These are phyloP conservation scores for Beauveria varroae DNA, from an alignment of 2,329 filamentous ascomycete species.

Conservation along the genomic window DNA sequence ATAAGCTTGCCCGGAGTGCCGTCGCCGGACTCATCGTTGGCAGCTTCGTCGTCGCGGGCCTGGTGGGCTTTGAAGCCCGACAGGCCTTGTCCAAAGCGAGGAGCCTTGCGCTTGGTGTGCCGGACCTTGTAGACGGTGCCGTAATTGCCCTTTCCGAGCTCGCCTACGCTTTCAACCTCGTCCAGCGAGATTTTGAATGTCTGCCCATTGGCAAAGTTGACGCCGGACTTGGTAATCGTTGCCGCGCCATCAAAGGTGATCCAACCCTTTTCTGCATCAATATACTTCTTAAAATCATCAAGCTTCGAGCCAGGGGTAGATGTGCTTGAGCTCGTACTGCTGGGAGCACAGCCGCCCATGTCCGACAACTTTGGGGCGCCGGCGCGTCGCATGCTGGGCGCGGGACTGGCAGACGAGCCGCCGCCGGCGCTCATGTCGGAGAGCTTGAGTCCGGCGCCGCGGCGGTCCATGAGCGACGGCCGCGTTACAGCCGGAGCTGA, in stretches of 20 bases:
- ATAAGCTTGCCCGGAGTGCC: slow-evolving; percentile 71
- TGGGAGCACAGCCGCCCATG: slow-evolving; percentile 22
- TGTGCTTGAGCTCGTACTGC: slow-evolving; percentile 14
- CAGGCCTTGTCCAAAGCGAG: slow-evolving; percentile 52
- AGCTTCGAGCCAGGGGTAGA: slow-evolving; percentile 38
- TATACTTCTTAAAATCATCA: slow-evolving; percentile 64
- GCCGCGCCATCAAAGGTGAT: slow-evolving; percentile 92
- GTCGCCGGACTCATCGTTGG: slow-evolving; percentile 21
- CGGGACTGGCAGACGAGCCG: slow-evolving; percentile 20
- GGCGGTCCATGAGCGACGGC: slow-evolving; percentile 58
- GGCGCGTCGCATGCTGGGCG: slow-evolving; percentile 20
- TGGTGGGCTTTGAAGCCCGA: slow-evolving; percentile 38
- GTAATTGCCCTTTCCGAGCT: slow-evolving; percentile 96
- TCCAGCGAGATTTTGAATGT: slow-evolving; percentile 93
- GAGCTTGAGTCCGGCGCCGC: slow-evolving; percentile 51
- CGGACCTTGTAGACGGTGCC: slow-evolving; percentile 96
- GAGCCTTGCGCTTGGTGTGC: slow-evolving; percentile 60
- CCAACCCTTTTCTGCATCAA: slow-evolving; percentile 86
- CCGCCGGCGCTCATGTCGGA: slow-evolving; percentile 37
- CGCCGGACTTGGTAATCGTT: slow-evolving; percentile 77
- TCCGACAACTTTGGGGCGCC: slow-evolving; percentile 39
- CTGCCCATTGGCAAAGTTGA: slow-evolving; percentile 84
- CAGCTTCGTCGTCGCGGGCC: slow-evolving; percentile 20
- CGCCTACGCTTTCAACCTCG: slow-evolving; percentile 86
- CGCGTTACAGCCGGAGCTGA: slow-evolving; percentile 47